phyloP scores from a whole-genome alignment of 1,139 yeast genomes.

The Kazachstania sp. region DNA sequence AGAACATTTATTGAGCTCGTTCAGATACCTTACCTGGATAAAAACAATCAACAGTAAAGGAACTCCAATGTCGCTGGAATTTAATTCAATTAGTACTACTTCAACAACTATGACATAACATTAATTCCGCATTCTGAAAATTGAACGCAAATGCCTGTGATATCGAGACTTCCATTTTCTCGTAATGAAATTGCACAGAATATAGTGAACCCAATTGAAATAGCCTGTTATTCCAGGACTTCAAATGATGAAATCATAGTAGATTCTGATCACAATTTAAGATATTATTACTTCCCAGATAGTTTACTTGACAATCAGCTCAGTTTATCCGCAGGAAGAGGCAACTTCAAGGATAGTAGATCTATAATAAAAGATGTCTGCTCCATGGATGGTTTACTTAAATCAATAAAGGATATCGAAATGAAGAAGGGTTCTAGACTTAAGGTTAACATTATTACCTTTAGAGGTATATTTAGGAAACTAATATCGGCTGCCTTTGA shows the following conservation, averaged over 20 bases:
- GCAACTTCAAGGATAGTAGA: conserved; percentile 25
- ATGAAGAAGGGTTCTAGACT: conserved; percentile 37
- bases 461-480: conserved; percentile 66
- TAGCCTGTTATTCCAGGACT: conserved; percentile 20
- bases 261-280: conserved; percentile 43
- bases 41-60: too few species aligned
- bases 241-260: conserved; percentile 23
- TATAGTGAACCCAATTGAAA: conserved; percentile 21
- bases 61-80: too few species aligned
- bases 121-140: background rate
- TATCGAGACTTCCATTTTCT: background rate
- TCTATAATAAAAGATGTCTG: conserved; percentile 42
- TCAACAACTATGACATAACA: background rate
- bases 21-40: too few species aligned
- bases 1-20: too few species aligned
- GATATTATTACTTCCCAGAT: conserved; percentile 73
- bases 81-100: too few species aligned
- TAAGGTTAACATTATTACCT: conserved; percentile 61
- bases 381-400: conserved; percentile 45
- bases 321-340: conserved; percentile 7
- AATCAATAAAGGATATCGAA: conserved; percentile 52
- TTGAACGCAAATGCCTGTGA: background rate
- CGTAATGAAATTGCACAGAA: conserved; percentile 12
- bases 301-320: conserved; percentile 38
- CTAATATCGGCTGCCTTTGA: conserved; percentile 23